Conservation (phyloP, 768 basidiomycete genomes). For the Suillus variegatus region DNA sequence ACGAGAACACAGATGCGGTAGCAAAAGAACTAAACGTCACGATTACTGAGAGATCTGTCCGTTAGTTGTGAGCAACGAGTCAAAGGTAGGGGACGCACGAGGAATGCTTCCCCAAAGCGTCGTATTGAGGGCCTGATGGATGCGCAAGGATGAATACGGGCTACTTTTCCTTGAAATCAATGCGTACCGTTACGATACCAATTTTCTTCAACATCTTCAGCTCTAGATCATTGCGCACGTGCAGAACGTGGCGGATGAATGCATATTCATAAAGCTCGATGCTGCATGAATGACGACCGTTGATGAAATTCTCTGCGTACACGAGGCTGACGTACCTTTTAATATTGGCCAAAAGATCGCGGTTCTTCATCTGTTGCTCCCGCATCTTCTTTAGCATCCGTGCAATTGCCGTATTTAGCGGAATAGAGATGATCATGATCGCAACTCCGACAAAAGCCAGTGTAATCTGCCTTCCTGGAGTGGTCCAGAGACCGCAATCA, state of each 20-base stretch:
- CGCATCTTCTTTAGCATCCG: constrained; percentile 73
- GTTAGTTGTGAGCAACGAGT: background rate
- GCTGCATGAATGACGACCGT: constrained; percentile 35
- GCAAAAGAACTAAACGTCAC: constrained; percentile 87
- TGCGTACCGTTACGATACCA: constrained; percentile 65
- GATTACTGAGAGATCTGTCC: constrained; percentile 41
- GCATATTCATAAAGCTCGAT: constrained; percentile 91
- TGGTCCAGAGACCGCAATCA: too few species aligned
- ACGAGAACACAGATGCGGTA: constrained; percentile 60
- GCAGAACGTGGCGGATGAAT: constrained; percentile 77
- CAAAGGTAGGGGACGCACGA: constrained; percentile 26
- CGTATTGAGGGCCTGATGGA: constrained; percentile 52
- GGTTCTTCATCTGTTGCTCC: constrained; percentile 90
- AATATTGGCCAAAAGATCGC: constrained; percentile 90
- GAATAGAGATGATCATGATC: constrained; percentile 83
- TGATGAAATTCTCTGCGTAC: background rate
- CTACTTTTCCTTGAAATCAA: background rate
- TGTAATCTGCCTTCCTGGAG: too few species aligned
- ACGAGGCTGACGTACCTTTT: constrained; percentile 51
- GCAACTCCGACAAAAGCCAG: too few species aligned
- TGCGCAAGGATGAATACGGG: background rate
- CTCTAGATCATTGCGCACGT: constrained; percentile 81
- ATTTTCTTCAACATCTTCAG: constrained; percentile 82
- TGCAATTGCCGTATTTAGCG: constrained; percentile 75
- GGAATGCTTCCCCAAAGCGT: constrained; percentile 73